These are phyloP conservation scores for Stephania japonica DNA, from an alignment of 164 flowering plant species.

Conservation along the genomic window DNA sequence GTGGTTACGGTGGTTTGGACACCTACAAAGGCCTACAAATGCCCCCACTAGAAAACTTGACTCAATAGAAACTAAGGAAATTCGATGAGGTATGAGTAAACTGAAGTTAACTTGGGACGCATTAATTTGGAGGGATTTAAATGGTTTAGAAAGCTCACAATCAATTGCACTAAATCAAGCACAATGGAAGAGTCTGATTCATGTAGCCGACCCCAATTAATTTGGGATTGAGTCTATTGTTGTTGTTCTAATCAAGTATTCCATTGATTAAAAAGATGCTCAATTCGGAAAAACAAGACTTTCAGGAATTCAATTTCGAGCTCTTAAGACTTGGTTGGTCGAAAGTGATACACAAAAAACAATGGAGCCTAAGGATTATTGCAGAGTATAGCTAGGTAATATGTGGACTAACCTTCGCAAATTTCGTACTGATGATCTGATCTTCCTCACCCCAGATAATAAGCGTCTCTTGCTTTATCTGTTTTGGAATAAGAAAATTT, in stretches of 20 bases:
- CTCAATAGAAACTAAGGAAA: no score
- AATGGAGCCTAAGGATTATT: no score
- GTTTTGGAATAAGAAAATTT: conserved; percentile 7
- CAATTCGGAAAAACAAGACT: not conserved
- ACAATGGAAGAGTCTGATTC: no score
- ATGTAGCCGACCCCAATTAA: not conserved
- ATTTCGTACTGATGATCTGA: conserved; percentile 61
- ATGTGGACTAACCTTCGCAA: conserved; percentile 60
- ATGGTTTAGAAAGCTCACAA: no score
- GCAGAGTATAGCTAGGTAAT: not conserved
- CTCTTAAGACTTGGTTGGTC: not conserved
- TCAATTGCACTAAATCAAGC: no score
- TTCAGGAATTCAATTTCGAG: not conserved
- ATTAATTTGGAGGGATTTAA: no score
- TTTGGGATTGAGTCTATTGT: not conserved
- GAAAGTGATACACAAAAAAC: not conserved
- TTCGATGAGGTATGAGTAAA: no score
- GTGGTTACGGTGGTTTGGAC: no score
- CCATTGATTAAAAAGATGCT: not conserved
- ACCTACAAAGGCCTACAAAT: no score
- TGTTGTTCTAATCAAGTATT: not conserved
- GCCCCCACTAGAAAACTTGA: no score
- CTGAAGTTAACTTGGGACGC: no score
- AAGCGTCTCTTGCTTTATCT: conserved; percentile 76
- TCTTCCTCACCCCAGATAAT: conserved; percentile 96